These are phyloP conservation scores for Chaetomium sp. DNA, from an alignment of 2,329 filamentous ascomycete species.

Conservation along the genomic window DNA sequence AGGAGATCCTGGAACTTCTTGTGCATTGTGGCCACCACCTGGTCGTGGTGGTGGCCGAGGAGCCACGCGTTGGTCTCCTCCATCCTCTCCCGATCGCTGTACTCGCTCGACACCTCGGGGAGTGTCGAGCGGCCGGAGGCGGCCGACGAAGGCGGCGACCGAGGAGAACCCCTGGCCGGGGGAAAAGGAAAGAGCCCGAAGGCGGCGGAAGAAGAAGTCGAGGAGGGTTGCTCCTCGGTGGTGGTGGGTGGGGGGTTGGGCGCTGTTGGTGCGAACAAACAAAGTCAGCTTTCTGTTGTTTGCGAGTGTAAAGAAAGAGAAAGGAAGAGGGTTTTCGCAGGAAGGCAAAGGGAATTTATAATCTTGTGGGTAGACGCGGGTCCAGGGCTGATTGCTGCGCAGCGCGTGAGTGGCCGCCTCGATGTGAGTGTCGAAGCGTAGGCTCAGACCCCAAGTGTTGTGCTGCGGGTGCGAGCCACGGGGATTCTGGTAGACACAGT, in stretches of 20 bases:
- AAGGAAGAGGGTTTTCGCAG: conserved; percentile 7
- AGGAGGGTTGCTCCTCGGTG: conserved; percentile 8
- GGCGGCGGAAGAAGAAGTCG: conserved; percentile 1
- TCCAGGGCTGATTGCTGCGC: conserved; percentile 14
- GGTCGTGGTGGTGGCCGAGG: conserved; percentile 24
- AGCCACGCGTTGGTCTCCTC: conserved; percentile 27
- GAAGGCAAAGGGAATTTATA: conserved; percentile 3
- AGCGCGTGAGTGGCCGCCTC: conserved; percentile 18
- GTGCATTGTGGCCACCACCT: conserved; percentile 26
- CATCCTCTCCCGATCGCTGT: conserved; percentile 18
- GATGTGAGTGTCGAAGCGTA: background rate
- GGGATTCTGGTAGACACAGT: background rate
- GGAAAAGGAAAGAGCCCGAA: conserved; percentile 21
- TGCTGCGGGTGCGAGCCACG: background rate
- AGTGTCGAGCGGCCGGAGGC: conserved; percentile 5
- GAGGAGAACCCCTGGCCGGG: conserved; percentile 6
- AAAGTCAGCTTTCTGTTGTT: conserved; percentile 22
- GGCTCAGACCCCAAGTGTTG: conserved; percentile 5
- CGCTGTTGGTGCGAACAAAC: conserved; percentile 5
- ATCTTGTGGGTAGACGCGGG: conserved; percentile 13
- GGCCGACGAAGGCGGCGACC: conserved; percentile 9
- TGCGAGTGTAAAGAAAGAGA: conserved; percentile 1
- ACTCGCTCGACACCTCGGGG: conserved; percentile 20
- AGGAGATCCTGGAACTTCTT: conserved; percentile 26
- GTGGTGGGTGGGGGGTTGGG: background rate